These are phyloP conservation scores for Aspergillus neoniger DNA, from an alignment of 2,329 filamentous ascomycete species.

Conservation along the genomic window DNA sequence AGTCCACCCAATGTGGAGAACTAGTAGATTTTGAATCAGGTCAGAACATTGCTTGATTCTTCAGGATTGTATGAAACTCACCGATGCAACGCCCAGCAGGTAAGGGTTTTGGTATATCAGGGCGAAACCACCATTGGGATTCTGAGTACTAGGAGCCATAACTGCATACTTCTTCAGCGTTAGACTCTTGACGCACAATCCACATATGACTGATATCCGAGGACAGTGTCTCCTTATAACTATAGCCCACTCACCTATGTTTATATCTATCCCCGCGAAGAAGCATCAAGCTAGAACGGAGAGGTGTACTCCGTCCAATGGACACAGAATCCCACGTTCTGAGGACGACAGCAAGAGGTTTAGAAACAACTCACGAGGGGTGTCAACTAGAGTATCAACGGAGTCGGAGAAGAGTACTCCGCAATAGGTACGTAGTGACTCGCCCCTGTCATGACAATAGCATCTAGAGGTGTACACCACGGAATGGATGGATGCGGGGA, in stretches of 20 bases:
- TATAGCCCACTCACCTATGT: neutral
- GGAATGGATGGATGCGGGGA: slow-evolving; percentile 5
- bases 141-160: slow-evolving; percentile 23
- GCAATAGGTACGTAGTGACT: no score
- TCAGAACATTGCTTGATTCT: neutral
- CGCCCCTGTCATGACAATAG: no score
- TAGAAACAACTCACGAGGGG: no score
- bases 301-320: slow-evolving; percentile 10
- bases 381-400: no score
- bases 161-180: neutral
- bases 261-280: neutral
- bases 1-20: slow-evolving; percentile 48
- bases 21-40: slow-evolving; percentile 19
- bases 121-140: slow-evolving; percentile 26
- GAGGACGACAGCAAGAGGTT: neutral
- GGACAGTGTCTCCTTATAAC: neutral
- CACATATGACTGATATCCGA: no score
- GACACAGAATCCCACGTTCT: neutral
- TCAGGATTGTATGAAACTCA: slow-evolving; percentile 22
- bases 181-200: neutral
- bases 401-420: no score
- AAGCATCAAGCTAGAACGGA: slow-evolving; percentile 3
- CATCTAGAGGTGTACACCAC: neutral
- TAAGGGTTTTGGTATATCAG: slow-evolving; percentile 46
- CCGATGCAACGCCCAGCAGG: slow-evolving; percentile 48